Conservation (phyloP, 1,284 basidiomycete genomes). For the Ganoderma sp. region DNA sequence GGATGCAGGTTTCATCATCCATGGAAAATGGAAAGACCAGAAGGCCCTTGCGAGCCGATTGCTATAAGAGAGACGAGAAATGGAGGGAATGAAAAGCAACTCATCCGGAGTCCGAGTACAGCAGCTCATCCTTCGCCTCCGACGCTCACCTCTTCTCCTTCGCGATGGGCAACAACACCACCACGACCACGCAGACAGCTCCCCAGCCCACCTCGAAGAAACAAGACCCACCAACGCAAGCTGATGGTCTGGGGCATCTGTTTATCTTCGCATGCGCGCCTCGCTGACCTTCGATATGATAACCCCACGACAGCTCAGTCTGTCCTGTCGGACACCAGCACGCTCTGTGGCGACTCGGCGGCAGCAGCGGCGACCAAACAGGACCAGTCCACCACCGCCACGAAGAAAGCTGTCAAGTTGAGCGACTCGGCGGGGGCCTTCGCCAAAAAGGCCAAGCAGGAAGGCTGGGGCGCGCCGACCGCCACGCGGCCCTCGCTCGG, state of each 20-base stretch:
- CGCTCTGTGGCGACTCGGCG: neutral
- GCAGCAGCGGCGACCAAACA: neutral
- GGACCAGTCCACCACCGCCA: neutral
- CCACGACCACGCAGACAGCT: neutral
- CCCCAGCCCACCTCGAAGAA: neutral
- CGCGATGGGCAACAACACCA: neutral
- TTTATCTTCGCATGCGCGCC: neutral
- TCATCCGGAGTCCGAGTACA: neutral
- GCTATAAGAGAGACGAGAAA: neutral
- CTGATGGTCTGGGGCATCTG: neutral
- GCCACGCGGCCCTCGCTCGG: conserved; percentile 28
- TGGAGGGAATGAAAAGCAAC: neutral
- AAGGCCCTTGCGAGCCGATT: neutral
- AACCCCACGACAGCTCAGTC: conserved; percentile 11
- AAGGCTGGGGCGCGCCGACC: conserved; percentile 29
- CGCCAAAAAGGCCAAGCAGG: conserved; percentile 27
- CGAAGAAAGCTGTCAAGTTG: conserved; percentile 8
- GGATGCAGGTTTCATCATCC: neutral
- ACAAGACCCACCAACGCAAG: neutral
- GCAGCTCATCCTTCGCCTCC: neutral
- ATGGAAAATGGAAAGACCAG: neutral
- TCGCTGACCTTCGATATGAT: neutral
- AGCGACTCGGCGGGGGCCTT: conserved; percentile 24
- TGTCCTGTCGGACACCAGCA: conserved; percentile 16
- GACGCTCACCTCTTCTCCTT: neutral